Base-by-base conservation (phyloP, 768 basidiomycete genomes). In the Podaxis mareebaensis region DNA sequence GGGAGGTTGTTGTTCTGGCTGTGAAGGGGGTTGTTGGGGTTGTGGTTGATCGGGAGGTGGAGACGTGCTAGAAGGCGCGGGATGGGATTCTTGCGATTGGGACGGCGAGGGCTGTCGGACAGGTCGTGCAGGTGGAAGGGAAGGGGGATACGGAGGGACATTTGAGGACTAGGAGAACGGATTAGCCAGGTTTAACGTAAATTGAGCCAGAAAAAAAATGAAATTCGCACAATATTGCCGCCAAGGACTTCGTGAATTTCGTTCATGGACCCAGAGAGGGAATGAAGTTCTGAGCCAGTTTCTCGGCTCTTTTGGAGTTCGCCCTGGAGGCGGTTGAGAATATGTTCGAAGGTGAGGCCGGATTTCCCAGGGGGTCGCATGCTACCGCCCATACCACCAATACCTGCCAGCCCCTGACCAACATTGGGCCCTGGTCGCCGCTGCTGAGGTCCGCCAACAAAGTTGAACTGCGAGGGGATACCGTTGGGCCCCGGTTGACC, bases 281-380 rank as follows among this genome's bases (percentile, higher is more conserved):
- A 85, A 65, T 88, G 86, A 3, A 99, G 79, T 71, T 99, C 96
- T 0, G 88, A 81, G 13, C 93, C 93, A 0, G 96, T 97, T 71
- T 99, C 96, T 17, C 93, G 86, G 70, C 93, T 95, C 78, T 96
- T 97, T 77, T 92, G 90, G n/a, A 99, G 85, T 72, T 99, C 96
- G 66, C 89, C 88, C 73, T 98, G 96, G 2, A 99, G 79, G 39
- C 93, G 86, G 61, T 83, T 91, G 51, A 98, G 77, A 58, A 98
- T 94, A 68, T 95, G 92, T 69, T 98, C 96, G 71, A 99, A 96
- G 7, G 88, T 92, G 24, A 97, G 80, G 0, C 94, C 93, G 69
- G 89, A 90, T 76, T 93, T 94, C 17, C 92, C 90, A 1, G 91
- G 90, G 0, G 82, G 81, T 13, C 89, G 82, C 76, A 88, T 86